These are phyloP conservation scores for Sanguinoderma infundibulare DNA, from an alignment of 1,284 basidiomycete species.

Conservation along the genomic window DNA sequence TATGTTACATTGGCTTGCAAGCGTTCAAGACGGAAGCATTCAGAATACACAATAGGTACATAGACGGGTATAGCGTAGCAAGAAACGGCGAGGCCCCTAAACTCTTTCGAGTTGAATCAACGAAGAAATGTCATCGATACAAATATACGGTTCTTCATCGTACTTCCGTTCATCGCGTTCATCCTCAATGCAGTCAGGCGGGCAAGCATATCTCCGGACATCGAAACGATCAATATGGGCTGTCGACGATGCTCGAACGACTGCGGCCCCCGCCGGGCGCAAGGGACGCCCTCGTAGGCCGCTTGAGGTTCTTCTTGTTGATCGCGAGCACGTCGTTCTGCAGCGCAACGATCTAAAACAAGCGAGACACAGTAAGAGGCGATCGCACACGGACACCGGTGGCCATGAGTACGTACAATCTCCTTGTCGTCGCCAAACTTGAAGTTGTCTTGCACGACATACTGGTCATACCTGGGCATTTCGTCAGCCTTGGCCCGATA, in stretches of 20 bases:
- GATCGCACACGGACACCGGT: not conserved
- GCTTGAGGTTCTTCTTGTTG: slow-evolving; percentile 91
- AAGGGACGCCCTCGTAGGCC: slow-evolving; percentile 84
- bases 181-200: not conserved
- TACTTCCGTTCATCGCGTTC: not conserved
- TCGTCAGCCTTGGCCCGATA: slow-evolving; percentile 10
- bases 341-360: slow-evolving; percentile 83
- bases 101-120: not conserved
- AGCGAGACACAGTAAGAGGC: not conserved
- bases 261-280: slow-evolving; percentile 50
- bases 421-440: slow-evolving; percentile 95
- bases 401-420: slow-evolving; percentile 62
- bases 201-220: not conserved
- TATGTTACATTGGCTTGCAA: not conserved
- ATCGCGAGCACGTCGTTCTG: slow-evolving; percentile 94
- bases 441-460: slow-evolving; percentile 96
- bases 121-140: slow-evolving; percentile 15
- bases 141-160: not conserved
- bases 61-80: not conserved
- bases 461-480: slow-evolving; percentile 79
- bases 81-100: not conserved
- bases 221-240: slow-evolving; percentile 54
- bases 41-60: not conserved
- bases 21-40: not conserved
- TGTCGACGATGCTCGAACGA: slow-evolving; percentile 70